A percentile compares a stretch with the other conserved stretches of the same genome.
These are phyloP conservation scores for Globisporangium iwayamae DNA, from an alignment of 352 stramenopile species.

Conservation along the genomic window DNA sequence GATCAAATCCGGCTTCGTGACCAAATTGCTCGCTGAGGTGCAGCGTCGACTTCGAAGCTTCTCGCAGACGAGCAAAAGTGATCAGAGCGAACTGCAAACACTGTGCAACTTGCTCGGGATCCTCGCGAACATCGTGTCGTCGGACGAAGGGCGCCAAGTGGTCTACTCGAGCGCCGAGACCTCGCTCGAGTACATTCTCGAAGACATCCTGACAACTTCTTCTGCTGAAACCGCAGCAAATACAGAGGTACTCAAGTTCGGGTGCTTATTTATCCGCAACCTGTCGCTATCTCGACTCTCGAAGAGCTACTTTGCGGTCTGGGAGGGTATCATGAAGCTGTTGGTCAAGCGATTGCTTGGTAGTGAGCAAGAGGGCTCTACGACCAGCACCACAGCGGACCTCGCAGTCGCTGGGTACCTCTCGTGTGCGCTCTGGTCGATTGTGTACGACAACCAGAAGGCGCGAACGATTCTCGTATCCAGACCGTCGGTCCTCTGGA, in stretches of 20 bases:
- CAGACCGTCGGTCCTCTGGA: conserved; percentile 23
- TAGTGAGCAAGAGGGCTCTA: background rate
- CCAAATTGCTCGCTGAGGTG: conserved; percentile 31
- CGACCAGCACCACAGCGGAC: background rate
- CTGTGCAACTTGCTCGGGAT: conserved; percentile 45
- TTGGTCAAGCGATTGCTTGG: conserved; percentile 30
- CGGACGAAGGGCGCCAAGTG: conserved; percentile 40
- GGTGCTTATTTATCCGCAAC: conserved; percentile 54
- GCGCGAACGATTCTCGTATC: conserved; percentile 39
- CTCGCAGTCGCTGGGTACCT: conserved; percentile 12
- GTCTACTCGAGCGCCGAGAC: conserved; percentile 31
- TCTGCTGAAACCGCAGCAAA: conserved; percentile 12
- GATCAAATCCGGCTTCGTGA: conserved; percentile 41
- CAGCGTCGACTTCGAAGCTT: conserved; percentile 32
- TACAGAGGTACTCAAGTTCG: conserved; percentile 22
- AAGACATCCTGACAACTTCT: conserved; percentile 33
- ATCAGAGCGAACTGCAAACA: conserved; percentile 27
- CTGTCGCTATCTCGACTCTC: conserved; percentile 47
- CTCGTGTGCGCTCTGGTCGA: conserved; percentile 41
- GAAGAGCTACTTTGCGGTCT: conserved; percentile 58
- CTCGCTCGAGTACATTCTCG: conserved; percentile 35
- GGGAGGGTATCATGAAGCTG: conserved; percentile 39
- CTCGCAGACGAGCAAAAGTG: conserved; percentile 33
- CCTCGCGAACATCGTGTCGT: conserved; percentile 35
- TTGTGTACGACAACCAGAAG: conserved; percentile 69